phyloP scores from a whole-genome alignment of 129 eudicot species.

The Ambrosia artemisiifolia region DNA sequence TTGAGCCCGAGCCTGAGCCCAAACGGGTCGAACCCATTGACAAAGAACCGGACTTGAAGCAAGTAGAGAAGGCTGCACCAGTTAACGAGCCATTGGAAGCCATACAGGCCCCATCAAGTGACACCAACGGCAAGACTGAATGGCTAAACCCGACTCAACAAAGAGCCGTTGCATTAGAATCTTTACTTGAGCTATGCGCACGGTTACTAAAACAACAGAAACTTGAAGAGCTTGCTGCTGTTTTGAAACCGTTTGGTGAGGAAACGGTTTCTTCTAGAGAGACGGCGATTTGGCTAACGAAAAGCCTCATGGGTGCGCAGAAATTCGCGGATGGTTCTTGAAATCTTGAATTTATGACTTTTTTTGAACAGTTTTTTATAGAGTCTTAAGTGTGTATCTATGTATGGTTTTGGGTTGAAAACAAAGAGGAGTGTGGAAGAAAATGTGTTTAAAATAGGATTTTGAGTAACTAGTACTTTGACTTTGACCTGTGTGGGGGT shows the following conservation, averaged over 20 bases:
- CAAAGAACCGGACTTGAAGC: constrained; percentile 12
- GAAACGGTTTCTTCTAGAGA: constrained; percentile 88
- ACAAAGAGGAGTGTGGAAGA: constrained; percentile 11
- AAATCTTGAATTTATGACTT: constrained; percentile 18
- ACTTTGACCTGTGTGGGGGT: constrained; percentile 15
- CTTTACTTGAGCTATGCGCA: constrained; percentile 84
- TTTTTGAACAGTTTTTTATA: constrained; percentile 17
- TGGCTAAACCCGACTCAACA: constrained; percentile 46
- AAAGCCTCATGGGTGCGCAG: constrained; percentile 72
- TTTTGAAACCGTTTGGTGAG: constrained; percentile 89
- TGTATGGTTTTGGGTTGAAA: constrained; percentile 25
- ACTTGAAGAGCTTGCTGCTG: constrained; percentile 84
- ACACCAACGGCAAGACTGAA: constrained; percentile 31
- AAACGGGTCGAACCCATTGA: constrained; percentile 21
- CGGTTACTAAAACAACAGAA: constrained; percentile 73
- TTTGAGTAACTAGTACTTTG: constrained; percentile 25
- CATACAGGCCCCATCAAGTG: constrained; percentile 19
- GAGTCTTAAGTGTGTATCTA: constrained; percentile 15
- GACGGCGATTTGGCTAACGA: constrained; percentile 95
- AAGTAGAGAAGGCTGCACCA: constrained; percentile 29
- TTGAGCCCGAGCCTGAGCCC: constrained; percentile 1
- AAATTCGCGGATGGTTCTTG: constrained; percentile 45
- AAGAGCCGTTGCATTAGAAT: constrained; percentile 84
- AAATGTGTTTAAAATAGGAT: constrained; percentile 19
- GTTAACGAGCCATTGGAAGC: constrained; percentile 20